phyloP scores from a whole-genome alignment of 2,329 filamentous ascomycete genomes.

The Graphilbum ipis-grandicollis region DNA sequence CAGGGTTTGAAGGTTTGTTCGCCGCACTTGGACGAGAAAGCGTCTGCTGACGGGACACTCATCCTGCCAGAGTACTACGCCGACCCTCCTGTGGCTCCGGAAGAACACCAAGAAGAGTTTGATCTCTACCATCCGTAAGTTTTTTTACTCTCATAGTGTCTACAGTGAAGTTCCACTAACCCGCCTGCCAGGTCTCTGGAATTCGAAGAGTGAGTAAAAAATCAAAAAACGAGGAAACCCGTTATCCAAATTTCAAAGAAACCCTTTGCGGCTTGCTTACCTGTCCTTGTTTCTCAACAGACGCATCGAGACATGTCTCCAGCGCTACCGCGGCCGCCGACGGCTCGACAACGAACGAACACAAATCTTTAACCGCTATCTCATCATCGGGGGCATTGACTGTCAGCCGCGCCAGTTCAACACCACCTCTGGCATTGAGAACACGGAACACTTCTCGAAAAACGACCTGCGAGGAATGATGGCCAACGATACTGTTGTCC shows the following conservation, averaged over 20 bases:
- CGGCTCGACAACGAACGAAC: constrained; percentile 48
- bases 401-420: constrained; percentile 37
- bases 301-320: constrained; percentile 72
- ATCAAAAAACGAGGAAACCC: no score
- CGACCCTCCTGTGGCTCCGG: constrained; percentile 60
- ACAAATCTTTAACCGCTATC: constrained; percentile 60
- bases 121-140: constrained; percentile 49
- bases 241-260: no score
- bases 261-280: no score
- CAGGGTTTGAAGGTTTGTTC: constrained; percentile 61
- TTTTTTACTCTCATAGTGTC: no score
- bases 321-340: constrained; percentile 61
- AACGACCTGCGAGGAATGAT: constrained; percentile 47
- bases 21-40: no score
- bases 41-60: no score
- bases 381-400: constrained; percentile 69
- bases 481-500: constrained; percentile 42
- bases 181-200: constrained; percentile 1
- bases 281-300: constrained; percentile 18
- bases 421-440: constrained; percentile 30
- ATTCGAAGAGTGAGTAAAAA: constrained; percentile 6
- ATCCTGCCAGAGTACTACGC: constrained; percentile 58
- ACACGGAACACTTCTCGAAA: constrained; percentile 39
- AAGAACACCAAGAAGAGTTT: constrained; percentile 46
- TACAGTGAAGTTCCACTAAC: no score